Evolutionary conservation across 441 rosid genomes (phyloP).

Genomic region (Erodium texanum): DNA sequence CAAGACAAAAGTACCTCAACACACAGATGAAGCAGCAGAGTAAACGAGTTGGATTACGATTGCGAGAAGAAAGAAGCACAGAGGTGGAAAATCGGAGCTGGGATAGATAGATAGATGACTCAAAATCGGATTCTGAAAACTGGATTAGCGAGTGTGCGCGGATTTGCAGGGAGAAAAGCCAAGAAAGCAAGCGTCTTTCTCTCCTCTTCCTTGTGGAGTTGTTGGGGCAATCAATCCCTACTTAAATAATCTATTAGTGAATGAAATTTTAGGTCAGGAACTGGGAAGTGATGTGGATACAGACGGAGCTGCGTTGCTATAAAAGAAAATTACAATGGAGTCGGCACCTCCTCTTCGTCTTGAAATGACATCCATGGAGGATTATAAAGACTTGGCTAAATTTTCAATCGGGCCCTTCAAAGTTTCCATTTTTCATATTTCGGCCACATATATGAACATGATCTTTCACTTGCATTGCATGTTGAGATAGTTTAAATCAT

Average conservation of each 20-base stretch:
- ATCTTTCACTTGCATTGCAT: no score
- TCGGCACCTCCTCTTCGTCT: neutral
- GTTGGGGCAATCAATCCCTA: neutral
- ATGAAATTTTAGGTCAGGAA: neutral
- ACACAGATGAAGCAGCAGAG: no score
- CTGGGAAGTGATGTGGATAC: neutral
- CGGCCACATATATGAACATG: neutral
- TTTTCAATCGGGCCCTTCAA: neutral
- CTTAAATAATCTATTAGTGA: neutral
- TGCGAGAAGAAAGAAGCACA: neutral
- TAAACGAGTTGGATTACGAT: neutral
- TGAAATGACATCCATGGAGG: neutral
- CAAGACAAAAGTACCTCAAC: neutral
- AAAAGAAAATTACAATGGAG: neutral
- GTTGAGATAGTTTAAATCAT: no score
- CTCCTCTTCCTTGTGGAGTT: neutral
- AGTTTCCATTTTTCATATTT: no score
- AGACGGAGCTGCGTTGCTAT: neutral
- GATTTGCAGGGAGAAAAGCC: conserved; percentile 25
- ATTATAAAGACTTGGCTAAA: neutral
- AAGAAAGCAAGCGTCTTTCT: conserved; percentile 20
- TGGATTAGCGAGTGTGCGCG: neutral
- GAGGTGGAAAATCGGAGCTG: neutral
- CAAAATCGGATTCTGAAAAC: conserved; percentile 9
- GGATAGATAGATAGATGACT: neutral